These are phyloP conservation scores for Brasenia schreberi DNA, from an alignment of 164 flowering plant species.

Conservation along the genomic window DNA sequence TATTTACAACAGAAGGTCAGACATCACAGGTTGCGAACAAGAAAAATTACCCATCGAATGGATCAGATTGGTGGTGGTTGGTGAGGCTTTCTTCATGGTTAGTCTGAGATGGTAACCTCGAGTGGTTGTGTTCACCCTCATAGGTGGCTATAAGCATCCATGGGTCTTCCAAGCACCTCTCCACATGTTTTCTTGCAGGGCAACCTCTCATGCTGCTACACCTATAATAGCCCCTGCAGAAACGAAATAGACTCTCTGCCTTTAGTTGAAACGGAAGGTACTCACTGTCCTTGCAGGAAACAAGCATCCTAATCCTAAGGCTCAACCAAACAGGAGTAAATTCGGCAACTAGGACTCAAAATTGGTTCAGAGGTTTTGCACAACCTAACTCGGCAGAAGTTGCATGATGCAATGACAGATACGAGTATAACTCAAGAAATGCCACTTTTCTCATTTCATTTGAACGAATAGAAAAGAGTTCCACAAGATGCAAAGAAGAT, in stretches of 20 bases:
- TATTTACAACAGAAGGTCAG: conserved; percentile 28
- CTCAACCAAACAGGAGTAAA: too few species aligned
- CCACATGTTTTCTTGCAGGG: conserved; percentile 94
- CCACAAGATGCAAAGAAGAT: too few species aligned
- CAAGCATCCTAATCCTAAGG: too few species aligned
- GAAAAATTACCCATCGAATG: conserved; percentile 6
- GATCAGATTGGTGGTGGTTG: conserved; percentile 5
- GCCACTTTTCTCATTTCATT: too few species aligned
- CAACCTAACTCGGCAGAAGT: too few species aligned
- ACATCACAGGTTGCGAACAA: conserved; percentile 3
- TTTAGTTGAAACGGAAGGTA: conserved; percentile 15
- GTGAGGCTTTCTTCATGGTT: conserved; percentile 42
- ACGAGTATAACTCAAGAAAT: too few species aligned
- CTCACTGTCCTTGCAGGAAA: conserved; percentile 72
- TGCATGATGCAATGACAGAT: too few species aligned
- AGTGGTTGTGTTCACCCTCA: conserved; percentile 91
- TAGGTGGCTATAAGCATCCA: conserved; percentile 84
- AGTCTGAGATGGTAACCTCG: conserved; percentile 49
- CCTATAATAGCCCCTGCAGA: conserved; percentile 86
- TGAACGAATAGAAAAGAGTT: too few species aligned
- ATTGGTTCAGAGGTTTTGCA: too few species aligned
- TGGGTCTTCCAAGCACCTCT: conserved; percentile 83
- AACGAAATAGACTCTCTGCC: conserved; percentile 2
- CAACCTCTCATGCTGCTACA: conserved; percentile 96
- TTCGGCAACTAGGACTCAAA: too few species aligned